Conservation (phyloP, 805 yeast genomes). For the Candida pini region DNA sequence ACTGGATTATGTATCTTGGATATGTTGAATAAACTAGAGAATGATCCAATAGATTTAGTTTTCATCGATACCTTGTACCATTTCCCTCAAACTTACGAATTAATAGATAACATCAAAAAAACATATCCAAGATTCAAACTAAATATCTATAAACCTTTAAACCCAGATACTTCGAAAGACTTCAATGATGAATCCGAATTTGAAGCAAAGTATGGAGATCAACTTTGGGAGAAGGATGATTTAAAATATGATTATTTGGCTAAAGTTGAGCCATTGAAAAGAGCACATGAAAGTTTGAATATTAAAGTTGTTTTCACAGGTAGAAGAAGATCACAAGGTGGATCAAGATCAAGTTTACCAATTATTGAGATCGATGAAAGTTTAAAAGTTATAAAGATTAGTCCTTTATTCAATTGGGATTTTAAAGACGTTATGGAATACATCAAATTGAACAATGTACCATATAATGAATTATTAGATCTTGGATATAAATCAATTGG, state of each 20-base stretch:
- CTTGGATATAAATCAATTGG: conserved; percentile 89
- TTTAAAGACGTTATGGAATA: conserved; percentile 68
- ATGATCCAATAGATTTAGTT: conserved; percentile 58
- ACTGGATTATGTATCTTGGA: conserved; percentile 88
- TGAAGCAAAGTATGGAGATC: conserved; percentile 60
- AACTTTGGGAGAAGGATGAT: conserved; percentile 81
- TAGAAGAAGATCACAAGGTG: conserved; percentile 86
- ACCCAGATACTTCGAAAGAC: conserved; percentile 24
- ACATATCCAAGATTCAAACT: conserved; percentile 52
- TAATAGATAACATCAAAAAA: conserved; percentile 52
- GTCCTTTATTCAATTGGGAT: conserved; percentile 82
- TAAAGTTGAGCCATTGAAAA: conserved; percentile 86
- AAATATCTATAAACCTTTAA: conserved; percentile 59
- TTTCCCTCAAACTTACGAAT: conserved; percentile 85
- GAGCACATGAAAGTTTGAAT: conserved; percentile 69
- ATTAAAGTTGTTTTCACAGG: conserved; percentile 92
- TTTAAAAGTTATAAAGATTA: conserved; percentile 74
- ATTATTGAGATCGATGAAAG: conserved; percentile 71
- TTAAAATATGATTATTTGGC: conserved; percentile 76
- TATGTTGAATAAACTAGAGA: conserved; percentile 55
- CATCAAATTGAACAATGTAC: conserved; percentile 66
- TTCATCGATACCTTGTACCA: conserved; percentile 90
- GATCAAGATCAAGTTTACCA: conserved; percentile 63
- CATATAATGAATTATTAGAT: conserved; percentile 79
- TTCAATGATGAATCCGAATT: conserved; percentile 58